Evolutionary conservation across 2,329 filamentous ascomycete species (phyloP).

Genomic region (Microsporum ferrugineum): DNA sequence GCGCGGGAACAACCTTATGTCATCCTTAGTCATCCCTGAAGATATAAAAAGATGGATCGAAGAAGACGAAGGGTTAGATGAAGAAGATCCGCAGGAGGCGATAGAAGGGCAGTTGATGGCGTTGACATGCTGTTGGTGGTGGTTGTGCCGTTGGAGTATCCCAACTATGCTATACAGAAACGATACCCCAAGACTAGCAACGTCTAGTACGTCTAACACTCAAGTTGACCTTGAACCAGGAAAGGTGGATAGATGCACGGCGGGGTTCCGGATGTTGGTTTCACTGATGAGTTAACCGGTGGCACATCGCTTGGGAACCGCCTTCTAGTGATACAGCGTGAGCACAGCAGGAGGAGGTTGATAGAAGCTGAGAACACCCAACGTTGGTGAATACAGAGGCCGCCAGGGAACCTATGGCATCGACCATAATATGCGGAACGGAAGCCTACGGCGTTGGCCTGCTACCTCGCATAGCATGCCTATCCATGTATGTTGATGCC

Average conservation of each 20-base stretch:
- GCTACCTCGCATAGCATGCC: neutral
- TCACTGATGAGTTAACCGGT: neutral
- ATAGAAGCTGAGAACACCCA: neutral
- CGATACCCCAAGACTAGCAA: neutral
- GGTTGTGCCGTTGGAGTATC: neutral
- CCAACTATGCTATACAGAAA: neutral
- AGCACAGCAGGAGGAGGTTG: neutral
- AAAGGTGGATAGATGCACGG: neutral
- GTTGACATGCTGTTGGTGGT: too few relatives aligned
- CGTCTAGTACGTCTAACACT: neutral
- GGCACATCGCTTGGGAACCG: neutral
- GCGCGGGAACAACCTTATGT: neutral
- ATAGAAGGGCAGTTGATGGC: too few relatives aligned
- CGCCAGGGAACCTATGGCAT: neutral
- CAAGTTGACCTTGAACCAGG: neutral
- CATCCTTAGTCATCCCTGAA: neutral
- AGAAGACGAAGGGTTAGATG: neutral
- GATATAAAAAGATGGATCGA: too few relatives aligned
- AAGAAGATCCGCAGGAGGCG: neutral
- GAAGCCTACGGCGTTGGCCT: neutral
- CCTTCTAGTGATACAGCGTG: neutral
- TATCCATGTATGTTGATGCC: neutral
- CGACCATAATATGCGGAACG: neutral
- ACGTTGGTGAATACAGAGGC: neutral
- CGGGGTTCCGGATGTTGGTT: neutral